Evolutionary conservation across 176 grass and related monocot genomes (phyloP), one percentile per base, ranked within the genome.

Genomic region (Stipa capillata): DNA sequence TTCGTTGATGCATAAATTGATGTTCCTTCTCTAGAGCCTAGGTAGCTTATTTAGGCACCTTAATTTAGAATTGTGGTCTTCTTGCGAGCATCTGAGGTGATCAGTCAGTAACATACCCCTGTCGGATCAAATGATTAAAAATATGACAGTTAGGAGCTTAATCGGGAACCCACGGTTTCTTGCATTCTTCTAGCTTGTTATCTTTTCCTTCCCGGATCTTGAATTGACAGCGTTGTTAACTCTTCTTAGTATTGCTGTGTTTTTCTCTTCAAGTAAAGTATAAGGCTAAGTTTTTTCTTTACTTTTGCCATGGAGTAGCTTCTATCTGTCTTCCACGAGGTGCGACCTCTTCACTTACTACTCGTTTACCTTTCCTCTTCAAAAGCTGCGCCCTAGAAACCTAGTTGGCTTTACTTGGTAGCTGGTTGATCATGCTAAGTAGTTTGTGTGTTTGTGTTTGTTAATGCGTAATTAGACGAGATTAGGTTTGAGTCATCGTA

Each of bases 361-460:
- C 62, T 45, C 32, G 61, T 60, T 81, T 31, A 48, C 64, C 83
- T 89, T 85, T 89, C 78, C 71, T 77, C 87, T 89, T 72, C 56
- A 85, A 89, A 89, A 89, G 83, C 72, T 89, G 83, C 81, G 87
- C 83, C 87, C 87, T 89, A 85, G 83, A 81, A 85, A 85, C 87
- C 83, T 85, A 85, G 77, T 78, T 41, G 6, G 5, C 82, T 89
- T 89, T 85, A 85, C 80, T 72, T 85, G 77, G 47, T 81, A 76
- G 76, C 69, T 87, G 45, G 64, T n/a, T 55, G 52, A 21, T 24
- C 15, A 16, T 76, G 71, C 49, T 81, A 77, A 57, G 23, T 77
- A 64, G 65, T 41, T n/a, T 15, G 33, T 39, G n/a, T 6, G 31
- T 9, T 73, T 40, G 21, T 39, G 17, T 29, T 81, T 34, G 49